Evolutionary conservation across 148 eudicot genomes (phyloP), one percentile per base, ranked within the genome.

Genomic region (Agrostemma githago): DNA sequence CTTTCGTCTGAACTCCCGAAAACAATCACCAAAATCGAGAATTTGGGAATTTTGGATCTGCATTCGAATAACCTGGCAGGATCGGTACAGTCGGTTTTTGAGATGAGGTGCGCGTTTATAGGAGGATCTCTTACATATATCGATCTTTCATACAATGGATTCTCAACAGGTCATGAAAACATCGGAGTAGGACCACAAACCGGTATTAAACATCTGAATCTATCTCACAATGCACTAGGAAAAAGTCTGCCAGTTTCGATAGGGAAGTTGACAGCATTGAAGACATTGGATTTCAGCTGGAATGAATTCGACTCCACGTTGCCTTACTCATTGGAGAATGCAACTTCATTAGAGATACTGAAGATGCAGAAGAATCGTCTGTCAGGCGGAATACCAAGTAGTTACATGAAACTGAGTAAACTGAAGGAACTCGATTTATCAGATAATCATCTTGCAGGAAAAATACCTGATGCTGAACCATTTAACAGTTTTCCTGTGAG

Each of bases 61-160:
- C 90, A 87, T 61, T 85, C 90, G 8, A 87, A 89, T 74, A 85
- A 79, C 12, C 78, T 89, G 43, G 63, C 79, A 78, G 89, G 93
- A 26, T 72, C 85, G 1, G 39, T 86, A 21, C 72, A 77, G 64
- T 53, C 70, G 43, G 82, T 82, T 46, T 86, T 87, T 51, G 53
- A 79, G 70, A 69, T 80, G 48, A 60, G 64, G 40, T 80, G 74
- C 76, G 77, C 64, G 43, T 82, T 77, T n/a, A 17, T 44, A n/a
- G 77, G 56, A 17, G 84, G 83, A 38, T 62, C 77, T 8, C 62
- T 87, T 70, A 68, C 62, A 46, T 70, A 76, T 51, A 39, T 85
- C 21, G 89, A 87, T 75, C 85, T 85, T 21, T 87, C 89, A 1
- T 72, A 80, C 58, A 84, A 89, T 51, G 39, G 64, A 40, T 85